Percentiles rank a stretch among this genome's conserved stretches.
These are phyloP conservation scores for Candida anutae DNA, from an alignment of 1,139 yeast genomes.

Conservation along the genomic window DNA sequence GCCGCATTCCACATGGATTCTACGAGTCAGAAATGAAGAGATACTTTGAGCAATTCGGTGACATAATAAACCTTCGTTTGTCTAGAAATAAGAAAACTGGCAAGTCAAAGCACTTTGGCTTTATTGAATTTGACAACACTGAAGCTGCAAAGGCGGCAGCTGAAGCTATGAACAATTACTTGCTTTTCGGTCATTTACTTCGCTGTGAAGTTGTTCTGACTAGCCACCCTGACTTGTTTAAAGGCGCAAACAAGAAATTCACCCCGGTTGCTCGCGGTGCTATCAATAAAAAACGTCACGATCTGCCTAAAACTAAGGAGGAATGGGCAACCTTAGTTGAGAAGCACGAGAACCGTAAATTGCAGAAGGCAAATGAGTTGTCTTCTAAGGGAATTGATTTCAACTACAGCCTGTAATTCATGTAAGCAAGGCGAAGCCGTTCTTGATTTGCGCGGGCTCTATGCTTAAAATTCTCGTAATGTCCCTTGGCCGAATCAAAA, in stretches of 20 bases:
- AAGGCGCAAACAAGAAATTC: slow-evolving; percentile 48
- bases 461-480: no score
- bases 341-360: slow-evolving; percentile 38
- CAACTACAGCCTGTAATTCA: no score
- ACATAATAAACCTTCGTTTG: slow-evolving; percentile 64
- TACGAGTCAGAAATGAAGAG: slow-evolving; percentile 73
- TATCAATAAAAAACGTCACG: slow-evolving; percentile 47
- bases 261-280: slow-evolving; percentile 58
- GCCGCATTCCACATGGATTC: slow-evolving; percentile 90
- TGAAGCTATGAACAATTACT: slow-evolving; percentile 92
- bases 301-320: slow-evolving; percentile 47
- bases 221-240: slow-evolving; percentile 39
- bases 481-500: no score
- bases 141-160: slow-evolving; percentile 84
- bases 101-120: slow-evolving; percentile 87
- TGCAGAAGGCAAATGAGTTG: slow-evolving; percentile 39
- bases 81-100: slow-evolving; percentile 91
- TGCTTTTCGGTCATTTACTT: slow-evolving; percentile 78
- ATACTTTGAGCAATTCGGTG: slow-evolving; percentile 88
- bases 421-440: no score
- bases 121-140: slow-evolving; percentile 66
- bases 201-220: slow-evolving; percentile 51
- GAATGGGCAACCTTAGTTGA: slow-evolving; percentile 47
- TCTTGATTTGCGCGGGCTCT: no score
- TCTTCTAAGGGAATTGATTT: slow-evolving; percentile 48